Evolutionary conservation across 2,329 filamentous ascomycete species (phyloP).

Genomic region (Epichloe uncinata): DNA sequence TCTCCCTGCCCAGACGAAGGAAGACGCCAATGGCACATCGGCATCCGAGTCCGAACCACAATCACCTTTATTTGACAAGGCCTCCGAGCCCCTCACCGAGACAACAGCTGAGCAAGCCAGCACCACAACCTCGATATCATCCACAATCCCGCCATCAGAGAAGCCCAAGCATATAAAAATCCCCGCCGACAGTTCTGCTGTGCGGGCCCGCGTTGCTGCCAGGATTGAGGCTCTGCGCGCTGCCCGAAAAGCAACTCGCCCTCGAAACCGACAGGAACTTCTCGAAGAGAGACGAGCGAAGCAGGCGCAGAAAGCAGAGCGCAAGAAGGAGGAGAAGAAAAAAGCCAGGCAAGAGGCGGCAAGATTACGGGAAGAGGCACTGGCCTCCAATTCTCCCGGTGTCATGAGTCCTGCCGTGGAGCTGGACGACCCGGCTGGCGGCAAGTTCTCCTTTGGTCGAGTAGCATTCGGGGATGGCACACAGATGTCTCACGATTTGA

Average conservation of each 20-base stretch:
- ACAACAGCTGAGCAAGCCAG: constrained; percentile 35
- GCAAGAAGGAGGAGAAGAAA: constrained; percentile 74
- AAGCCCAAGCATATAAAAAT: constrained; percentile 54
- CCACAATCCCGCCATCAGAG: constrained; percentile 44
- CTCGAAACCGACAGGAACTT: constrained; percentile 76
- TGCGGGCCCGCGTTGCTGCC: constrained; percentile 67
- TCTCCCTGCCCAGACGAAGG: constrained; percentile 18
- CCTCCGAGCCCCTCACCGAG: constrained; percentile 25
- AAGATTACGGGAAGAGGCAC: constrained; percentile 46
- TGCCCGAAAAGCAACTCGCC: constrained; percentile 73
- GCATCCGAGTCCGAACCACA: constrained; percentile 36
- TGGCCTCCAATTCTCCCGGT: constrained; percentile 48
- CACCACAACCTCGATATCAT: constrained; percentile 56
- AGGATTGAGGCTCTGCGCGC: constrained; percentile 77
- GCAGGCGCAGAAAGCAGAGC: constrained; percentile 70
- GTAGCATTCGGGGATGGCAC: constrained; percentile 85
- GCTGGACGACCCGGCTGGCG: constrained; percentile 39
- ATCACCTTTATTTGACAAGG: constrained; percentile 44
- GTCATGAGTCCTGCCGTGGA: constrained; percentile 43
- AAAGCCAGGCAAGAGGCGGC: constrained; percentile 71
- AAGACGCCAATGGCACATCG: constrained; percentile 32
- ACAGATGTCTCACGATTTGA: constrained; percentile 59
- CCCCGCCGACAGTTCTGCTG: constrained; percentile 57
- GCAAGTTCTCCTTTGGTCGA: constrained; percentile 78
- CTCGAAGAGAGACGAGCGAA: constrained; percentile 82